These are phyloP conservation scores for Camellia granthamiana DNA, from an alignment of 148 eudicot species.

Conservation along the genomic window DNA sequence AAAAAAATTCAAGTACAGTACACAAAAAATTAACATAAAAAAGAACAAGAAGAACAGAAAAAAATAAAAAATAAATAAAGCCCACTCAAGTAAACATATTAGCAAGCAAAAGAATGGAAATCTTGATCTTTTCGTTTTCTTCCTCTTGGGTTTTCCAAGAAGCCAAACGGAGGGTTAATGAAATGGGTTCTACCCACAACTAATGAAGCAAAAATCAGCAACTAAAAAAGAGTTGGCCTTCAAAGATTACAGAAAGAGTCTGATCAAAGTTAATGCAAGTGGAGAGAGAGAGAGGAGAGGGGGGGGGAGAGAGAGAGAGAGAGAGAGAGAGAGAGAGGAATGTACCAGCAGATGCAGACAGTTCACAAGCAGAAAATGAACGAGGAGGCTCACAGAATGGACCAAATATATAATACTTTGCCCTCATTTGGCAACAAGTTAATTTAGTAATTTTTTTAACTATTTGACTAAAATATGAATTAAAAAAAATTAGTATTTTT, in stretches of 20 bases:
- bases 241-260: neutral
- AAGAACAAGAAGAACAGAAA: too few species aligned
- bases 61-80: too few species aligned
- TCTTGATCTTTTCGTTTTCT: neutral
- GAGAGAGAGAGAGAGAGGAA: constrained; percentile 2
- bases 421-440: too few species aligned
- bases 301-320: constrained; percentile 11
- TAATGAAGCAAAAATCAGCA: neutral
- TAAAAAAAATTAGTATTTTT: too few species aligned
- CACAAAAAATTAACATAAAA: neutral
- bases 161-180: neutral
- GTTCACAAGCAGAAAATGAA: neutral
- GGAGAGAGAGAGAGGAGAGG: neutral
- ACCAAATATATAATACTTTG: neutral
- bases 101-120: too few species aligned
- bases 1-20: neutral
- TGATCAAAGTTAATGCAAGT: neutral
- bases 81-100: too few species aligned
- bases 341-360: neutral
- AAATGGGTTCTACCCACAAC: neutral
- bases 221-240: neutral
- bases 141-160: neutral
- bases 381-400: neutral
- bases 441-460: too few species aligned
- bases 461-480: too few species aligned